A percentile compares a stretch with the other conserved stretches of the same genome.
Evolutionary conservation across 2,329 filamentous ascomycete genomes (phyloP).

Genomic region (Neurospora sp.): DNA sequence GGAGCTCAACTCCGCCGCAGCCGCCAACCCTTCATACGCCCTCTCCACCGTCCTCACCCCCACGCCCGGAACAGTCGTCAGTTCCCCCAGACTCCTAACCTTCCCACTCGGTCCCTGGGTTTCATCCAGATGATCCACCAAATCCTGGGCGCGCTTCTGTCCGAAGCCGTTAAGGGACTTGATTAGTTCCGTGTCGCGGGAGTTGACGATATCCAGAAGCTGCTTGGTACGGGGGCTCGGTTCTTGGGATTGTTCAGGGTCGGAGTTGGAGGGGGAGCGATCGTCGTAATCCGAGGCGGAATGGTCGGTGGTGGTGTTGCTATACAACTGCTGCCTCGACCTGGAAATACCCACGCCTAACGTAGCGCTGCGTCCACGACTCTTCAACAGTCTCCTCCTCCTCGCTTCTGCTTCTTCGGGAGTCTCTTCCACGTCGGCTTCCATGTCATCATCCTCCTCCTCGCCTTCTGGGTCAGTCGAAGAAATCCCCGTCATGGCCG

Average conservation of each 20-base stretch:
- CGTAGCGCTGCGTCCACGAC: neutral
- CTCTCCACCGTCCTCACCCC: slow-evolving; percentile 46
- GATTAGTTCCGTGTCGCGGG: slow-evolving; percentile 55
- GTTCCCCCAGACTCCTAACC: slow-evolving; percentile 33
- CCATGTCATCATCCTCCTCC: neutral
- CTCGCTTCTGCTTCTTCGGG: slow-evolving; percentile 4
- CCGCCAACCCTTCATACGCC: slow-evolving; percentile 40
- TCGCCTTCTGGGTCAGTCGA: neutral
- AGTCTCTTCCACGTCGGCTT: slow-evolving; percentile 10
- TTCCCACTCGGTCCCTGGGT: slow-evolving; percentile 21
- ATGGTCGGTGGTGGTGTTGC: neutral
- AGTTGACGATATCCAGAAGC: slow-evolving; percentile 64
- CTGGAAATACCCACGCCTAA: neutral
- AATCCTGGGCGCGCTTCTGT: slow-evolving; percentile 56
- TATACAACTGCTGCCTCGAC: neutral
- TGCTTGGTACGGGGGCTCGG: slow-evolving; percentile 44
- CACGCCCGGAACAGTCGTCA: slow-evolving; percentile 46
- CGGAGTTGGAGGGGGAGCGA: slow-evolving; percentile 19
- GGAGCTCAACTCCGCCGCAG: neutral
- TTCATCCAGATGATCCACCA: slow-evolving; percentile 43
- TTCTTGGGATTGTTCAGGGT: slow-evolving; percentile 15
- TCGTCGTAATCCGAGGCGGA: neutral
- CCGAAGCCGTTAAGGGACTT: slow-evolving; percentile 60
- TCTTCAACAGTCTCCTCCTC: slow-evolving; percentile 13
- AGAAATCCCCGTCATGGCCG: slow-evolving; percentile 20